Conservation (phyloP, 768 basidiomycete genomes). For the Epithele typhae region DNA sequence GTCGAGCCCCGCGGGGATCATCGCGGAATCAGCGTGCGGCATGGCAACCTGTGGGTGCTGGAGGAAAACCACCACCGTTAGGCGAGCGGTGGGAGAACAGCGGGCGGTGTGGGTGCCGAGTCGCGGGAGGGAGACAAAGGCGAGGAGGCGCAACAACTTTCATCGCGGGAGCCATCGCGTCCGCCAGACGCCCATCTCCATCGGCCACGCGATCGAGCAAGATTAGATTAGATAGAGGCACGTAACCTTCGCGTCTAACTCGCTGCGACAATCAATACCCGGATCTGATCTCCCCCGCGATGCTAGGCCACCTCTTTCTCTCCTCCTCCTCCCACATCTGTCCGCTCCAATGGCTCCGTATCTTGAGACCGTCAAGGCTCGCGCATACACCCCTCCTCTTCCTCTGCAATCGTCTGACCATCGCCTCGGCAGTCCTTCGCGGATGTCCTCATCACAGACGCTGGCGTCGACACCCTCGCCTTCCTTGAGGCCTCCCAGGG, state of each 20-base stretch:
- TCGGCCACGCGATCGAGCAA: conserved; percentile 5
- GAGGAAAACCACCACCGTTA: not conserved
- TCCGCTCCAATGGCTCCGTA: conserved; percentile 61
- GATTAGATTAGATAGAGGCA: conserved; percentile 14
- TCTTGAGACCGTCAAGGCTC: conserved; percentile 64
- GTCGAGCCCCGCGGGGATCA: conserved; percentile 64
- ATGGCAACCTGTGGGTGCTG: conserved; percentile 31
- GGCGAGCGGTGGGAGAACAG: not conserved
- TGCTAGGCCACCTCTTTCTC: conserved; percentile 13
- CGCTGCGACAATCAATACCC: too few species aligned
- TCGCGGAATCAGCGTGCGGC: conserved; percentile 81
- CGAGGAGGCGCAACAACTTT: too few species aligned
- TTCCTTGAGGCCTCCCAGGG: conserved; percentile 91
- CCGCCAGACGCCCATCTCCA: not conserved
- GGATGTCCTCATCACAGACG: conserved; percentile 81
- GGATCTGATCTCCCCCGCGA: too few species aligned
- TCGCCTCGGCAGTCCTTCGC: conserved; percentile 70
- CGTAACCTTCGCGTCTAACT: too few species aligned
- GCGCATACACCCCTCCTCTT: conserved; percentile 11
- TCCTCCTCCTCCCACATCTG: conserved; percentile 12
- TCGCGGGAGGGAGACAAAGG: too few species aligned
- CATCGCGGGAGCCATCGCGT: too few species aligned
- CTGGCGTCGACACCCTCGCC: conserved; percentile 80
- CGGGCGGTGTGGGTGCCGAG: not conserved
- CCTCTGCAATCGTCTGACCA: too few species aligned